Evolutionary conservation across 208 protist species (phyloP), one percentile per base, ranked within the genome.

Genomic region (Trypanosoma congolense): DNA sequence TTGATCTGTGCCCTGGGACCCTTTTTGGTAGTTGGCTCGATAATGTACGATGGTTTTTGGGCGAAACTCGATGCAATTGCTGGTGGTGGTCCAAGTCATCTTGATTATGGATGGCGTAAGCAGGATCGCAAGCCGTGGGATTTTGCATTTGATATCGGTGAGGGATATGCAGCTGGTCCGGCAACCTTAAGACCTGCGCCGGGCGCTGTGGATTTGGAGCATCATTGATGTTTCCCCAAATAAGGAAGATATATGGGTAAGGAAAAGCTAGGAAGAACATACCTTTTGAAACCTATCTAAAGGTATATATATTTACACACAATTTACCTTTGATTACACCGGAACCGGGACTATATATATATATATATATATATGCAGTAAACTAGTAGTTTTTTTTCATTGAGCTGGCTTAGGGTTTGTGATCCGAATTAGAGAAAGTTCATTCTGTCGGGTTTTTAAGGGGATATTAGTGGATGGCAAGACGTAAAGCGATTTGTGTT

Each of bases 101-200:
- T 89, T 41, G 82, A 93, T 56, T 90, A 90, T 46, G 82, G 80
- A 44, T 88, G 77, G 79, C 70, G 77, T 45, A 75, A 73, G 18
- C 60, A 85, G 49, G 81, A 85, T 56, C 65, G 77, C 36, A 85
- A 93, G 72, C 86, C 86, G 14, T 93, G 86, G 86, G 82, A 93
- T 64, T 93, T 93, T 66, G 70, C 77, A 33, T 93, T 93, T 56
- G 81, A 88, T 57, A 85, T 86, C 45, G 86, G 86, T 78, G 86
- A 93, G 62, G 86, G 86, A 8, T 93, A 87, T 58, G 84, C 77
- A 28, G 84, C 84, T 52, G 84, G 84, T 50, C 80, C 84, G 14
- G 70, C 84, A 22, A 75, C 75, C 16, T 54, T 65, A 21, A 82
- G 84, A 43, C 80, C 80, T 24, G 80, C 84, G 16, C 69, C 80